Percentiles rank a stretch among this genome's conserved stretches.
phyloP scores from a whole-genome alignment of 2,329 filamentous ascomycete genomes.

The Scleromitrula shiraiana region DNA sequence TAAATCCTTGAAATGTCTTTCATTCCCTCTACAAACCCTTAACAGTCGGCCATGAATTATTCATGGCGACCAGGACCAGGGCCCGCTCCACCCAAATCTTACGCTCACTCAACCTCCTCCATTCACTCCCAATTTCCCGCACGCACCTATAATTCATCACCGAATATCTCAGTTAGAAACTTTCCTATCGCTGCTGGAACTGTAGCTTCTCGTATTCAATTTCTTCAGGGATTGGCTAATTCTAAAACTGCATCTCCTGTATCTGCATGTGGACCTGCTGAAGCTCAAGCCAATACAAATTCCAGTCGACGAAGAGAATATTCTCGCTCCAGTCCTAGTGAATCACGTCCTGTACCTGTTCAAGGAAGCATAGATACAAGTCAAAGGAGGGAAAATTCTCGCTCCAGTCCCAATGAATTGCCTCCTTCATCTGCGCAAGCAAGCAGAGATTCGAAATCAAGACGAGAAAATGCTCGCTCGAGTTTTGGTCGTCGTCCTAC shows the following conservation, averaged over 20 bases:
- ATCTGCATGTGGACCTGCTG: no score
- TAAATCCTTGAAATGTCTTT: no score
- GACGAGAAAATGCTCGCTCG: conserved; percentile 20
- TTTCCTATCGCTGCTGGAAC: conserved; percentile 28
- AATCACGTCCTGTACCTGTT: no score
- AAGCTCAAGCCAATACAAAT: no score
- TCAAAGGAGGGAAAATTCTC: no score
- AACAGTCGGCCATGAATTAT: conserved; percentile 22
- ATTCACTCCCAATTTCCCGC: background rate
- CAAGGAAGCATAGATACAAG: no score
- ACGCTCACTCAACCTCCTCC: background rate
- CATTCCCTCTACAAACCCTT: background rate
- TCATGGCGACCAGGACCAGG: conserved; percentile 10
- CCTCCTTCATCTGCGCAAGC: conserved; percentile 16
- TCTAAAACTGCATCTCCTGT: background rate
- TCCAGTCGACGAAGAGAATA: background rate
- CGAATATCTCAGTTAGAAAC: background rate
- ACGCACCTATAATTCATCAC: background rate
- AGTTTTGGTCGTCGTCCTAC: conserved; percentile 29
- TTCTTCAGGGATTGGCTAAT: conserved; percentile 27
- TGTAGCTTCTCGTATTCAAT: conserved; percentile 30
- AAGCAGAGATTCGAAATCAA: background rate
- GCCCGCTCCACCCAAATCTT: background rate
- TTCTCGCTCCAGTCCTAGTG: conserved; percentile 27
- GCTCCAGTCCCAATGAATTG: no score